These are phyloP conservation scores for Pseudonitzschia pungens DNA, from an alignment of 108 stramenopile genomes.

Conservation along the genomic window DNA sequence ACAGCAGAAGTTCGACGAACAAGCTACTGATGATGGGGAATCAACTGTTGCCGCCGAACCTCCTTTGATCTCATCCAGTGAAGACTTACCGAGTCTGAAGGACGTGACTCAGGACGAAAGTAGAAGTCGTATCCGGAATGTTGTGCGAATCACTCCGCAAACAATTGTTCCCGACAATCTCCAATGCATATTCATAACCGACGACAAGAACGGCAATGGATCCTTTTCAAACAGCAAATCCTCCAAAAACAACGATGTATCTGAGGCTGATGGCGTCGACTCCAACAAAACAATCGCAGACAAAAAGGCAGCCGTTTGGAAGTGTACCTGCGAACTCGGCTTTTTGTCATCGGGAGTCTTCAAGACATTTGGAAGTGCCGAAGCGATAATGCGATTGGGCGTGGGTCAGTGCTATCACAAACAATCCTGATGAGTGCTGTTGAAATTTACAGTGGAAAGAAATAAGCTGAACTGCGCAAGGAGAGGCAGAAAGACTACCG, in stretches of 20 bases:
- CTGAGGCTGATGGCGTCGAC: too few relatives aligned
- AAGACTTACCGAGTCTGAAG: not conserved
- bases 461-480: not conserved
- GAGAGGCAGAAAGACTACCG: not conserved
- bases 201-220: slow-evolving; percentile 2
- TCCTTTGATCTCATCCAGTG: not conserved
- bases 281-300: not conserved
- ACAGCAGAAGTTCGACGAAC: not conserved
- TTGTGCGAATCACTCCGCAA: too few relatives aligned
- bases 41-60: not conserved
- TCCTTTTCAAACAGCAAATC: not conserved
- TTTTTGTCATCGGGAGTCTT: slow-evolving; percentile 52
- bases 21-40: not conserved
- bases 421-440: slow-evolving; percentile 1
- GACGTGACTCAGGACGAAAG: not conserved
- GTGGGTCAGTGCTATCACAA: slow-evolving; percentile 60
- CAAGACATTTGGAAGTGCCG: slow-evolving; percentile 46
- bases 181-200: not conserved
- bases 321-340: slow-evolving; percentile 51
- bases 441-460: not conserved
- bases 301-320: slow-evolving; percentile 12
- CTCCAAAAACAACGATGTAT: not conserved
- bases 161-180: not conserved
- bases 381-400: slow-evolving; percentile 52
- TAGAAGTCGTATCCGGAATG: not conserved